Evolutionary conservation across 495 filamentous ascomycete genomes (phyloP).

Genomic region (Parmelia sp.): DNA sequence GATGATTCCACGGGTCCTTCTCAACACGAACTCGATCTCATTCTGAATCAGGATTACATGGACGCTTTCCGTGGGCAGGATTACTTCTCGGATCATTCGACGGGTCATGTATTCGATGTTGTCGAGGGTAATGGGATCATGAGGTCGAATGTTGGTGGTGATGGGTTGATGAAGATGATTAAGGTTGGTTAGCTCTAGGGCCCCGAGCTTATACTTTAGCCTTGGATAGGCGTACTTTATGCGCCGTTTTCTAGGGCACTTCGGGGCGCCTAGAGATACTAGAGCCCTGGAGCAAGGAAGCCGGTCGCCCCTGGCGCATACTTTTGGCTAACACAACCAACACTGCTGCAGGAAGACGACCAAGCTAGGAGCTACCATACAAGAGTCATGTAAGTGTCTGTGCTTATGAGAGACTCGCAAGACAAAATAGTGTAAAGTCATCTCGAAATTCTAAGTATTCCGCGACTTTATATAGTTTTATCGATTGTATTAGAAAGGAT

Average conservation of each 20-base stretch:
- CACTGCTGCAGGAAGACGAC: background rate
- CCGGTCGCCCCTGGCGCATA: constrained; percentile 1
- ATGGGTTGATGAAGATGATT: constrained; percentile 3
- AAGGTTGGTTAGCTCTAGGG: constrained; percentile 18
- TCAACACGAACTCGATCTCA: constrained; percentile 8
- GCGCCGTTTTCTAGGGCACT: background rate
- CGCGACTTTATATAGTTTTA: too few species aligned
- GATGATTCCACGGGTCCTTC: background rate
- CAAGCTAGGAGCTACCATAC: background rate
- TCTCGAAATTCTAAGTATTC: too few species aligned
- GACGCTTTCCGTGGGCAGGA: background rate
- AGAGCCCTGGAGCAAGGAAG: constrained; percentile 1
- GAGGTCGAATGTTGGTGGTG: constrained; percentile 13
- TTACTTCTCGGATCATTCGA: constrained; percentile 9
- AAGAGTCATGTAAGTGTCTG: background rate
- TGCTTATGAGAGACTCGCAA: background rate
- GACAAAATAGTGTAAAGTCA: too few species aligned
- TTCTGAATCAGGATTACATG: constrained; percentile 5
- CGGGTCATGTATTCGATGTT: constrained; percentile 11
- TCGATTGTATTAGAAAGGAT: constrained; percentile 14
- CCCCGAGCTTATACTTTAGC: too few species aligned
- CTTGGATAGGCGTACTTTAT: too few species aligned
- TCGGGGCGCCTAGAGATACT: too few species aligned
- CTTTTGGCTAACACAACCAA: constrained; percentile 1
- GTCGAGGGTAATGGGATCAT: constrained; percentile 5